Evolutionary conservation across 75 land plant genomes (phyloP), one percentile per base, ranked within the genome.

Genomic region (Pinus taeda): DNA sequence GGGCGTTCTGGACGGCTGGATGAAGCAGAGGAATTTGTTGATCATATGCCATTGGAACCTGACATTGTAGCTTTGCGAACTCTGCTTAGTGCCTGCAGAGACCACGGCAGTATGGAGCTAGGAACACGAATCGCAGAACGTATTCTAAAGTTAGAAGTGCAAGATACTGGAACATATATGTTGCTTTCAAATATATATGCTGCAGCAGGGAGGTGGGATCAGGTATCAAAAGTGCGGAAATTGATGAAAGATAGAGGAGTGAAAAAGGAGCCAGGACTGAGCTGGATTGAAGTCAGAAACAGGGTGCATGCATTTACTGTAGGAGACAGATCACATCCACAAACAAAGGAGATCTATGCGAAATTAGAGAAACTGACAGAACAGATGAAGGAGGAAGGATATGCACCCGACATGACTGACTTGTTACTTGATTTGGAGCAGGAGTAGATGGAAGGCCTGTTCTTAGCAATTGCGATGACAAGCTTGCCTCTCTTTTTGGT

Each of bases 171-270:
- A 65, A 79, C 90, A 45, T 90, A 90, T 59, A 56, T 88, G 33
- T 85, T 89, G 3, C 37, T 90, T 57, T 85, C 93, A 4, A 88
- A 90, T 78, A 79, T 82, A 53, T 88, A 86, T 83, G 90, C 90
- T 6, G 26, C 37, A 26, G 80, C 59, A 4, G 74, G 71, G 56
- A 71, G 86, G 5, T 85, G 88, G 88, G 79, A 81, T 56, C 82
- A 85, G 5, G 84, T 88, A 20, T 83, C 71, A 76, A 81, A 11
- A 18, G 76, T 75, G 79, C 88, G 89, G 55, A 82, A 84, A 72
- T 79, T 61, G 12, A 90, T 88, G 93, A 86, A 83, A 62, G 81
- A 70, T 39, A 85, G 77, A 60, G 88, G 89, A 11, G 85, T 86
- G 60, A 88, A 78, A 77, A 90, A 90, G 74, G 79, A 59, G 15